Conservation (phyloP, 768 basidiomycete genomes). For the Udeniomyces megalosporus region DNA sequence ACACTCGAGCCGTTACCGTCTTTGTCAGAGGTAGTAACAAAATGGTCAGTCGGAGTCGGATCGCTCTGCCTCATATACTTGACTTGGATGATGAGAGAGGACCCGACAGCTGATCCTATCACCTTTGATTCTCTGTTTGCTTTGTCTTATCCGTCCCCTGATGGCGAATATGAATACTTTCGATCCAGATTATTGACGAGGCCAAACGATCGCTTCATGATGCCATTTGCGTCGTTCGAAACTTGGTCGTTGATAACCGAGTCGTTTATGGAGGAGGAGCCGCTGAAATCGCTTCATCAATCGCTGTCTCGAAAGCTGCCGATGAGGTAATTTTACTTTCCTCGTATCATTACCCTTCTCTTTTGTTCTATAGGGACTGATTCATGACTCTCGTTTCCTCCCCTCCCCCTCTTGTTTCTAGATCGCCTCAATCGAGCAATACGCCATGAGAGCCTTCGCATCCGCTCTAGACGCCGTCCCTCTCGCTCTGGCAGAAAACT, state of each 20-base stretch:
- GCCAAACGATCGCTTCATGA: slow-evolving; percentile 96
- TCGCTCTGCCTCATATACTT: neutral
- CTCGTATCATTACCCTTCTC: neutral
- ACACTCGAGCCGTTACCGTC: slow-evolving; percentile 86
- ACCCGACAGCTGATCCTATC: neutral
- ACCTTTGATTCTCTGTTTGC: neutral
- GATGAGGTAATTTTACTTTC: slow-evolving; percentile 50
- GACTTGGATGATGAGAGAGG: neutral
- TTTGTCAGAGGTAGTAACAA: slow-evolving; percentile 97
- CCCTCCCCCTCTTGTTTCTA: neutral
- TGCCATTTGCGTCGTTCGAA: slow-evolving; percentile 91
- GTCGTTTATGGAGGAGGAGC: slow-evolving; percentile 98
- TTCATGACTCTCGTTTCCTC: neutral
- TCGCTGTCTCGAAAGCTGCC: slow-evolving; percentile 84
- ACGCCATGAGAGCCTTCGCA: slow-evolving; percentile 98
- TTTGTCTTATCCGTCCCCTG: neutral
- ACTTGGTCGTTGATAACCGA: slow-evolving; percentile 83
- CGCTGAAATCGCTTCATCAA: slow-evolving; percentile 86
- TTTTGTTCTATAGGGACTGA: neutral
- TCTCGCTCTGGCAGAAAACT: slow-evolving; percentile 93
- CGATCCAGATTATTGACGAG: slow-evolving; percentile 81
- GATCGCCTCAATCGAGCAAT: slow-evolving; percentile 70
- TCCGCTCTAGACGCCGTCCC: slow-evolving; percentile 90
- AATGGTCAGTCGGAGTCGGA: slow-evolving; percentile 47
- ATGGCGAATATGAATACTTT: no score